These are phyloP conservation scores for Zygosaccharomyces gambellarensis DNA, from an alignment of 805 yeast genomes.

Conservation along the genomic window DNA sequence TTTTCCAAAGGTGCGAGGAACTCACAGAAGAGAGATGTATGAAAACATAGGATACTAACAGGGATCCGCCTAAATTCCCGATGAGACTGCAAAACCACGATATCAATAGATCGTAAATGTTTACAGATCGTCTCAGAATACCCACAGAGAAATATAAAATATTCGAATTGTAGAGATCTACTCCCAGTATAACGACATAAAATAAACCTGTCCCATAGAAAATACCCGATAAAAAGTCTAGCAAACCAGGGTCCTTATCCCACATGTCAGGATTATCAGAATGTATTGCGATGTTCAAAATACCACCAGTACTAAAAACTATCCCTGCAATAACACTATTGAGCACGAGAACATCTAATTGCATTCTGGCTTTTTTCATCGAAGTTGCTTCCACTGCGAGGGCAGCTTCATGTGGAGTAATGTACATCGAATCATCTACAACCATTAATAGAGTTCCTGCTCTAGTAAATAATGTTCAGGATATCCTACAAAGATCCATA, in stretches of 20 bases:
- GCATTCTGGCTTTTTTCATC: constrained; percentile 73
- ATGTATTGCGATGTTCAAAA: constrained; percentile 56
- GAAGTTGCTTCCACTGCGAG: constrained; percentile 79
- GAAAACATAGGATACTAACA: constrained; percentile 62
- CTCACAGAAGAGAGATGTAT: constrained; percentile 54
- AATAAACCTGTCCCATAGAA: constrained; percentile 69
- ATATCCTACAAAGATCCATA: not conserved
- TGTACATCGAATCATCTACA: constrained; percentile 50
- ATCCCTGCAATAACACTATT: constrained; percentile 69
- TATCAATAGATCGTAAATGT: constrained; percentile 54
- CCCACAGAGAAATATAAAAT: constrained; percentile 68
- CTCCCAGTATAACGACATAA: constrained; percentile 70
- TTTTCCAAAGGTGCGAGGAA: constrained; percentile 37
- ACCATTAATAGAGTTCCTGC: constrained; percentile 11
- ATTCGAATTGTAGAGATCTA: constrained; percentile 71
- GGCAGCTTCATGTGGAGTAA: constrained; percentile 78
- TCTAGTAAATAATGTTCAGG: not conserved
- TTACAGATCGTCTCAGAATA: constrained; percentile 62
- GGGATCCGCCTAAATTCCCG: constrained; percentile 57
- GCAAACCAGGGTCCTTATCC: constrained; percentile 46
- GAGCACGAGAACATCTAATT: constrained; percentile 52
- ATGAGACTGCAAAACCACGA: constrained; percentile 67
- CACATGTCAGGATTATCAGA: constrained; percentile 45
- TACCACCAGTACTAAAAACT: constrained; percentile 66
- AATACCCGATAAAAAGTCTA: constrained; percentile 53